These are phyloP conservation scores for Straminergon stramineum DNA, from an alignment of 225 moss, liverwort and hornwort genomes.

Conservation along the genomic window DNA sequence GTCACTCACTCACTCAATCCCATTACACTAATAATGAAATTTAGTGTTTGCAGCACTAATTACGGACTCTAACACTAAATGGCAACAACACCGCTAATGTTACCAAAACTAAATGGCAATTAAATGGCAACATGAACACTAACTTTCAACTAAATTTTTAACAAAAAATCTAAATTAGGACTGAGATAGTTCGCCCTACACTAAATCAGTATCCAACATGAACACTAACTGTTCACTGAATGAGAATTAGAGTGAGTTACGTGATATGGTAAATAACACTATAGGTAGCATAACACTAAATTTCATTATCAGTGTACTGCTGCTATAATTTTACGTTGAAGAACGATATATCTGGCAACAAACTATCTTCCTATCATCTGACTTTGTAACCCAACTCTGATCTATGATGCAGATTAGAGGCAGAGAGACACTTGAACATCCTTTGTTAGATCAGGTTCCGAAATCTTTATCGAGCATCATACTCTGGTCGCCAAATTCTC, in stretches of 20 bases:
- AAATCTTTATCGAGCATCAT: slow-evolving; percentile 53
- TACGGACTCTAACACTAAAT: neutral
- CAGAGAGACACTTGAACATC: slow-evolving; percentile 55
- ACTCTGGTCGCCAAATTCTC: slow-evolving; percentile 46
- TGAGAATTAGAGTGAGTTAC: neutral
- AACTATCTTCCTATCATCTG: neutral
- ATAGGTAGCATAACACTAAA: neutral
- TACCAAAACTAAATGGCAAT: neutral
- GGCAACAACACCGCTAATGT: neutral
- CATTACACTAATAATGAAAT: neutral
- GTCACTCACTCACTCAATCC: neutral
- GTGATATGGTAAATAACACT: neutral
- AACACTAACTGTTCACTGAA: neutral
- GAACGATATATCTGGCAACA: neutral
- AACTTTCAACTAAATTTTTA: neutral
- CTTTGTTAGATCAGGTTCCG: slow-evolving; percentile 40
- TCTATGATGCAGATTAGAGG: slow-evolving; percentile 63
- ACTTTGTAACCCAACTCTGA: neutral
- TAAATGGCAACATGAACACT: neutral
- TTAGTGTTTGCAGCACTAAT: neutral
- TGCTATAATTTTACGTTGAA: neutral
- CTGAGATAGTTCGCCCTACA: neutral
- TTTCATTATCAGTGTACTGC: neutral
- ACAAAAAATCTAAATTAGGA: neutral
- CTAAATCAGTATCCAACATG: neutral